Evolutionary conservation across 306 rosid species (phyloP).

Genomic region (Sicyos edulis): DNA sequence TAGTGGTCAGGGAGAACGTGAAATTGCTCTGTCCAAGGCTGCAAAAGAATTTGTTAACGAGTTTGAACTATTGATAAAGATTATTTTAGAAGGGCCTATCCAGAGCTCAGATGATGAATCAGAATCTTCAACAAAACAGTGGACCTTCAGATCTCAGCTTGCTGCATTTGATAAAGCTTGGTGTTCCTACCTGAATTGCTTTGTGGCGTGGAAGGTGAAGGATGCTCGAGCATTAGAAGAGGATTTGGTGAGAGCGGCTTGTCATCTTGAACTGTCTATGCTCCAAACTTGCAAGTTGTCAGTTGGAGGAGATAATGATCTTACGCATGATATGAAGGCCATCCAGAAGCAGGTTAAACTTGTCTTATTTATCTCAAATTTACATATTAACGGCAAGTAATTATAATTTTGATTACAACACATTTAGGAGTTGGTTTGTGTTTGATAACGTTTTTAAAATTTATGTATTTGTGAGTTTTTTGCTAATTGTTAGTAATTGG

Average conservation of each 20-base stretch:
- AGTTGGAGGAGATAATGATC: constrained; percentile 49
- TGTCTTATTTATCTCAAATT: constrained; percentile 11
- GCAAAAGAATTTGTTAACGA: constrained; percentile 63
- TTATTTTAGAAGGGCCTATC: constrained; percentile 63
- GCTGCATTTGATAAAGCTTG: constrained; percentile 83
- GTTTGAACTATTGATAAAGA: constrained; percentile 62
- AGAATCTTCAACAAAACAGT: constrained; percentile 40
- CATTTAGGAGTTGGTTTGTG: not conserved
- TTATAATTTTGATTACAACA: not conserved
- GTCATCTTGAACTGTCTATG: constrained; percentile 95
- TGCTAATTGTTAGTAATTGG: not conserved
- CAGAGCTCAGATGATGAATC: constrained; percentile 53
- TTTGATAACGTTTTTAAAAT: not conserved
- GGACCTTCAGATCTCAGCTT: constrained; percentile 80
- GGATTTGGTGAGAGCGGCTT: constrained; percentile 96
- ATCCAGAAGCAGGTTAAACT: constrained; percentile 72
- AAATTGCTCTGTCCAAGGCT: constrained; percentile 63
- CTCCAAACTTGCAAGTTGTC: constrained; percentile 86
- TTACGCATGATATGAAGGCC: constrained; percentile 90
- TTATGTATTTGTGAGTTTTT: not conserved
- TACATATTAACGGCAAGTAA: not conserved
- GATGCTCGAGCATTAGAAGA: constrained; percentile 79
- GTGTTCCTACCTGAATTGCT: constrained; percentile 85
- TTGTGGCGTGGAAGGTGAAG: constrained; percentile 84
- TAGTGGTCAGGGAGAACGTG: constrained; percentile 73